These are phyloP conservation scores for Nothophytophthora sp. DNA, from an alignment of 352 stramenopile genomes.

Conservation along the genomic window DNA sequence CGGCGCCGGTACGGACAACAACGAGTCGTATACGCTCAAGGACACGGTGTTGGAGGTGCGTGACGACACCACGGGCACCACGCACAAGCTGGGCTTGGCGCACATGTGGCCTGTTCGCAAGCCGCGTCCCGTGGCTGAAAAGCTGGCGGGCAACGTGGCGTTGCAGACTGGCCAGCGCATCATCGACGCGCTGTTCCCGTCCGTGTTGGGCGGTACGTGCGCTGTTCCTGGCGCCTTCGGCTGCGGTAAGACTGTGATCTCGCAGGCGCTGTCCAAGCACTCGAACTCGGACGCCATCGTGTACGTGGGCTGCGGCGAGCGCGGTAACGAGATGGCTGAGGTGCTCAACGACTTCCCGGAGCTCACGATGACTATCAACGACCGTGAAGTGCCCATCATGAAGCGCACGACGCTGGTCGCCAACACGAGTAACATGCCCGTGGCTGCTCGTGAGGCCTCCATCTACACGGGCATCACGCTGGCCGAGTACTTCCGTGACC, in stretches of 20 bases:
- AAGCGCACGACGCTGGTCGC: slow-evolving; percentile 99
- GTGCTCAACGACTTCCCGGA: slow-evolving; percentile 99
- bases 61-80: slow-evolving; percentile 95
- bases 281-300: slow-evolving; percentile 99
- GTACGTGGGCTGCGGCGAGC: slow-evolving; percentile 99
- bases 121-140: slow-evolving; percentile 97
- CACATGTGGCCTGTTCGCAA: slow-evolving; percentile 99
- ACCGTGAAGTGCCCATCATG: slow-evolving; percentile 99
- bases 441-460: slow-evolving; percentile 98
- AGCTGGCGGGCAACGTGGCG: slow-evolving; percentile 97
- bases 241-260: slow-evolving; percentile 99
- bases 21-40: slow-evolving; percentile 96
- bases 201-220: slow-evolving; percentile 98
- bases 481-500: slow-evolving; percentile 99
- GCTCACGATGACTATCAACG: slow-evolving; percentile 98
- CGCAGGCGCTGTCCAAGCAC: slow-evolving; percentile 99
- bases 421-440: slow-evolving; percentile 99
- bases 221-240: slow-evolving; percentile 99
- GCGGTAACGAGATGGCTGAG: slow-evolving; percentile 99
- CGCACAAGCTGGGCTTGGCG: slow-evolving; percentile 95
- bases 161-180: slow-evolving; percentile 99
- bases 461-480: slow-evolving; percentile 99
- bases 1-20: slow-evolving; percentile 94
- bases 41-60: slow-evolving; percentile 99
- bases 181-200: slow-evolving; percentile 99